Evolutionary conservation across 306 rosid species (phyloP), one percentile per base, ranked within the genome.

Genomic region (Castanea crenata): DNA sequence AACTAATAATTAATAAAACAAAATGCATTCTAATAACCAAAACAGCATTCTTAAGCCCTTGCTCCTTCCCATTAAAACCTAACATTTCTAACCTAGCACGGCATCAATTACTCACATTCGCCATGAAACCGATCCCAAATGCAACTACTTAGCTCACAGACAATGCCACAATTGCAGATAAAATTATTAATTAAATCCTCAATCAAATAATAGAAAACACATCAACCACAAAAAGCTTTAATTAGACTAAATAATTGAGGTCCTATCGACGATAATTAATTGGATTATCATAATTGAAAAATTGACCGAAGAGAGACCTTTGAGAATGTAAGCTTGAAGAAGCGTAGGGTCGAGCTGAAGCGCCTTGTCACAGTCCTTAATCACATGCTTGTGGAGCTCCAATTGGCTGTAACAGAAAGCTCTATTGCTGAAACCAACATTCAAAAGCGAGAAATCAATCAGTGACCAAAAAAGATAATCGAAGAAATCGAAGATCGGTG

Each of bases 321-420:
- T 94, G 75, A 94, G 91, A 61, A 92, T 88, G 85, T 89, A 90
- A 87, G 96, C 93, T 84, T 86, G 98, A 81, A 94, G 94, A 81
- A 83, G 77, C 84, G 77, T 64, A 0, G 96, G 89, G 77, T 94
- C 94, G 46, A 92, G 93, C 87, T 88, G 89, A 82, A 94, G 94
- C 59, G 97, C 98, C 84, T 64, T 88, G 73, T 92, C 98, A 38
- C 97, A 94, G 85, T 94, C 98, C 87, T 90, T 94, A 67, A 94
- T 86, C 73, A 92, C 98, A 69, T 94, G 98, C 86, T 94, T 94
- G 82, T 94, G 90, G 56, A 94, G 91, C 90, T 94, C 98, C 85
- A 92, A 88, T 87, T 91, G 95, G 82, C 96, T 89, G 73, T 94
- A 94, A 78, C 98, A 94, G 69, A 92, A 94, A 25, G 98, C 97